phyloP scores from a whole-genome alignment of 495 filamentous ascomycete genomes.

The Neurospora cerealis region DNA sequence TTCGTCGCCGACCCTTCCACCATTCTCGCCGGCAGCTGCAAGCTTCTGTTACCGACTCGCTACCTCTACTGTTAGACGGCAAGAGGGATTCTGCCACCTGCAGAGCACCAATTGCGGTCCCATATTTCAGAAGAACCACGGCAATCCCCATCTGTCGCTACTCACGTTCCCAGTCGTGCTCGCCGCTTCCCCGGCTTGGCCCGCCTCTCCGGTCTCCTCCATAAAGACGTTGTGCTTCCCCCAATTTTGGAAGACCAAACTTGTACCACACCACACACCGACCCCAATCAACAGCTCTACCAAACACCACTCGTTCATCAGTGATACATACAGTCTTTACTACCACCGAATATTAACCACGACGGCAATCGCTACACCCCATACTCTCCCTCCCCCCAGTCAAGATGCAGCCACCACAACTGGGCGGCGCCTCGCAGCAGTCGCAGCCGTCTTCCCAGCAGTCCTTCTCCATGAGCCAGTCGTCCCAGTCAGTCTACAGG shows the following conservation, averaged over 20 bases:
- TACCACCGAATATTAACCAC: background rate
- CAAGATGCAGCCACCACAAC: conserved; percentile 18
- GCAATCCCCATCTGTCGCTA: background rate
- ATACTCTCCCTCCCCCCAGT: background rate
- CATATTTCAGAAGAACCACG: background rate
- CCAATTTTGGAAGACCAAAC: background rate
- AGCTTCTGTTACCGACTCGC: background rate
- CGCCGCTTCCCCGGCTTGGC: background rate
- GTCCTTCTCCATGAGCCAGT: conserved; percentile 41
- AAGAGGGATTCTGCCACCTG: background rate
- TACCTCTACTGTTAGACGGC: background rate
- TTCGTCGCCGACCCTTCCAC: background rate
- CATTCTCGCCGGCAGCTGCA: background rate
- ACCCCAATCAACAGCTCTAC: background rate
- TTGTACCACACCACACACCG: background rate
- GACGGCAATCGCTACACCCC: conserved; percentile 10
- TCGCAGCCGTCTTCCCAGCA: conserved; percentile 39
- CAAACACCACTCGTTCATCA: background rate
- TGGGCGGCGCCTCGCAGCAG: conserved; percentile 19
- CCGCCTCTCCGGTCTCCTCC: background rate
- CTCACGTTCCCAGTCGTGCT: background rate
- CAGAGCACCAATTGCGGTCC: background rate
- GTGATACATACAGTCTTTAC: background rate
- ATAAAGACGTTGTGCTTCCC: background rate
- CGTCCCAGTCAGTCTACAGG: conserved; percentile 25